Evolutionary conservation across 441 rosid genomes (phyloP).

Genomic region (Flueggea neowawraea): DNA sequence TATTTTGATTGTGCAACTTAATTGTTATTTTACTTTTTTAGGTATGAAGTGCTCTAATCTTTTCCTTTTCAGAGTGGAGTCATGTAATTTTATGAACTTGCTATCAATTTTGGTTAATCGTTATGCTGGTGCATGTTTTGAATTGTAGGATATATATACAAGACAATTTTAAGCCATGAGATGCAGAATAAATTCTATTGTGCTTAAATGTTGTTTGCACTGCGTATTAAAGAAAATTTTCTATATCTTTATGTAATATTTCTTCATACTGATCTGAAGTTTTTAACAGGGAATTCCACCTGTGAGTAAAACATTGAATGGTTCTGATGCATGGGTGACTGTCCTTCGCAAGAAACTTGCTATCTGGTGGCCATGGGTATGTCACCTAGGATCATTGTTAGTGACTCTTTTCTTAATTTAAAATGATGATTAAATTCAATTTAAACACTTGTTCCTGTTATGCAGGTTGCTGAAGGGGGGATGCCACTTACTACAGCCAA

Average conservation of each 20-base stretch:
- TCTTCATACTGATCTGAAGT: conserved; percentile 2
- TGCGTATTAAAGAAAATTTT: no score
- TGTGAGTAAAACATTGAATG: conserved; percentile 44
- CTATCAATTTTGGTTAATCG: no score
- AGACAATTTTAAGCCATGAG: no score
- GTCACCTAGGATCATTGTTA: conserved; percentile 9
- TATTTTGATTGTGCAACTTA: no score
- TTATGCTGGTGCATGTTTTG: no score
- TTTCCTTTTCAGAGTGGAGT: no score
- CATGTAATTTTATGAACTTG: no score
- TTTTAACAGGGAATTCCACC: conserved; percentile 71
- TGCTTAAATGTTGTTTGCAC: no score
- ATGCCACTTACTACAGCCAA: conserved; percentile 51
- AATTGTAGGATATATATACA: no score
- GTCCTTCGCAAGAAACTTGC: conserved; percentile 69
- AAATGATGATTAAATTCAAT: conserved; percentile 3
- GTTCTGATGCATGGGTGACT: conserved; percentile 71
- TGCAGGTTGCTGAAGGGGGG: conserved; percentile 81
- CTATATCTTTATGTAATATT: not conserved
- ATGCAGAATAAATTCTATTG: no score
- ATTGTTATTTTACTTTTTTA: no score
- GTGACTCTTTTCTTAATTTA: conserved; percentile 2
- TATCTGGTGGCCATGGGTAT: conserved; percentile 86
- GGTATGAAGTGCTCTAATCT: no score
- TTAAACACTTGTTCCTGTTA: conserved; percentile 2